Conservation (phyloP, 1,284 basidiomycete genomes). For the Takashimella koratensis region DNA sequence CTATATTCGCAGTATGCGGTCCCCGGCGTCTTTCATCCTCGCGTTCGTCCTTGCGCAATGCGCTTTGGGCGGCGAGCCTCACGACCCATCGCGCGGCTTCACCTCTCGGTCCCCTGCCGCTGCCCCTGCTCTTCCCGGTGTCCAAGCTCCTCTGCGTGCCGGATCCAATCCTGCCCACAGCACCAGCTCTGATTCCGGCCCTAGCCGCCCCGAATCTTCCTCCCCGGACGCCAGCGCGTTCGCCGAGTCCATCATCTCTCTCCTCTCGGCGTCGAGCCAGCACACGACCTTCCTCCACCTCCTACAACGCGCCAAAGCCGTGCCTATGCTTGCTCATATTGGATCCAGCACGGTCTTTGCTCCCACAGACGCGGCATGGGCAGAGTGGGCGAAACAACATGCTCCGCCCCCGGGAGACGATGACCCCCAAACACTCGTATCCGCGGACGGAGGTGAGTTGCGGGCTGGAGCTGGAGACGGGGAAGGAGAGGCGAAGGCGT, state of each 20-base stretch:
- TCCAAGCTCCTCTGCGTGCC: too few relatives aligned
- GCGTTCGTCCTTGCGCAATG: too few relatives aligned
- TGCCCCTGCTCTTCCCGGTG: too few relatives aligned
- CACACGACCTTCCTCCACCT: constrained; percentile 75
- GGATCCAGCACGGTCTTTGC: constrained; percentile 84
- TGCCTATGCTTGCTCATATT: constrained; percentile 86
- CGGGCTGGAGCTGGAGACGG: too few relatives aligned
- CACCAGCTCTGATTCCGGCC: background rate
- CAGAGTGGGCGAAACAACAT: constrained; percentile 39
- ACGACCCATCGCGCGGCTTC: too few relatives aligned
- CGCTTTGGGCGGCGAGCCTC: too few relatives aligned
- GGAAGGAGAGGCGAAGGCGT: background rate
- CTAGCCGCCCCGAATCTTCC: too few relatives aligned
- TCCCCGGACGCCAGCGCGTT: background rate
- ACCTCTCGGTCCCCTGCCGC: too few relatives aligned
- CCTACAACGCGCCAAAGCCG: constrained; percentile 78
- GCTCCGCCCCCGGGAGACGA: constrained; percentile 10
- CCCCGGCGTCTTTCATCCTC: background rate
- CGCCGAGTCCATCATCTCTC: constrained; percentile 63
- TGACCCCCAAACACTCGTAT: background rate
- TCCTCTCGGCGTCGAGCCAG: constrained; percentile 69
- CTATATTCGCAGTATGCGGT: too few relatives aligned
- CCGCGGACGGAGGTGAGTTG: background rate
- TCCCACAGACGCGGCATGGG: constrained; percentile 87
- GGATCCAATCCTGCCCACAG: too few relatives aligned